Evolutionary conservation across 768 basidiomycete species (phyloP), one percentile per base, ranked within the genome.

Genomic region (Lactarius akahatsu): DNA sequence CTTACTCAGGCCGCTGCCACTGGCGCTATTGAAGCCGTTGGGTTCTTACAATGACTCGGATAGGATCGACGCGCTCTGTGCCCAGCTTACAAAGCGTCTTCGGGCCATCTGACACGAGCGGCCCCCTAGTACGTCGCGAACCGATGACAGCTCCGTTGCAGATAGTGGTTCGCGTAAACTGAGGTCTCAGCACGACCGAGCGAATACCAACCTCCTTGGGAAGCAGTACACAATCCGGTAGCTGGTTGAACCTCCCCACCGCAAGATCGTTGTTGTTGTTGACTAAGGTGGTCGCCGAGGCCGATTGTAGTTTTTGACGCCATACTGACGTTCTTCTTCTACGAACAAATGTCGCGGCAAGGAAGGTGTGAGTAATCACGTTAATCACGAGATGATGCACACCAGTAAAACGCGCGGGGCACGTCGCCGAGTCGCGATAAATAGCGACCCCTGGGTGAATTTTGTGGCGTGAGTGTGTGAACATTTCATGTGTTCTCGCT

Each of bases 181-280:
- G 71, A 57, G 86, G 86, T 70, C 80, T 79, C 40, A 86, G 78
- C 23, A 83, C 81, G 11, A 64, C 36, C 36, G 79, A 77, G 68
- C 80, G 81, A 60, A 84, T 38, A 4, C 11, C 72, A 28, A 73
- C 70, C 62, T 79, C 78, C 45, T 80, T 81, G 69, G 85, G 86
- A 61, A 88, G 76, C 62, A 88, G 76, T 32, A 88, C 82, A 60
- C 88, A 85, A 74, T 88, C 83, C 9, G 86, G 85, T 26, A 74
- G 76, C 69, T 81, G 80, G 15, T 40, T 16, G 43, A 43, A 26
- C 80, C 82, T 52, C 47, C 32, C 50, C n/a, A 81, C 78, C 52
- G 76, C 71, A 4, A 86, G 76, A 62, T 74, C 73, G 11, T 11
- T 36, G 11, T 36, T 36, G 10, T 36, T 38, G 36, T 38, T 69